These are phyloP conservation scores for Xylariaceae sp. DNA, from an alignment of 2,329 filamentous ascomycete species.

Conservation along the genomic window DNA sequence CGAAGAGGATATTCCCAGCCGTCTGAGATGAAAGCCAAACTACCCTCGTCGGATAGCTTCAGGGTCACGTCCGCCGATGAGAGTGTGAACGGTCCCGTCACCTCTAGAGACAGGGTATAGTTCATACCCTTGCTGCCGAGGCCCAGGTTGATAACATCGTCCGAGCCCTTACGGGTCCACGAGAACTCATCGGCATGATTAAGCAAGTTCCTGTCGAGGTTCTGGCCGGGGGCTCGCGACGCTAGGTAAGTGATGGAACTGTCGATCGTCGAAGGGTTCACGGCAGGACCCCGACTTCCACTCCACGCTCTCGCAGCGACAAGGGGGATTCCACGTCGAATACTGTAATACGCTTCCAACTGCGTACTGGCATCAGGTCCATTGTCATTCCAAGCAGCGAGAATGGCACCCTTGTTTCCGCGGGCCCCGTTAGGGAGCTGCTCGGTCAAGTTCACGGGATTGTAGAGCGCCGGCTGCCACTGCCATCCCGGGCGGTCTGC, in stretches of 20 bases:
- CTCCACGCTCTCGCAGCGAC: constrained; percentile 40
- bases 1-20: constrained; percentile 46
- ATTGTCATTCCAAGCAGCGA: constrained; percentile 46
- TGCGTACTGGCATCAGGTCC: constrained; percentile 44
- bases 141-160: constrained; percentile 22
- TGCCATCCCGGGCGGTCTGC: constrained; percentile 38
- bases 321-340: constrained; percentile 41
- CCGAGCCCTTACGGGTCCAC: constrained; percentile 28
- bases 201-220: constrained; percentile 36
- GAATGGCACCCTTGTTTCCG: constrained; percentile 34
- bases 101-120: constrained; percentile 38
- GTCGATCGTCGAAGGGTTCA: constrained; percentile 28
- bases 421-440: constrained; percentile 32
- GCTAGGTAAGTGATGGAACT: constrained; percentile 36
- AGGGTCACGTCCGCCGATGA: constrained; percentile 40
- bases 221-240: constrained; percentile 38
- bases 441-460: constrained; percentile 38
- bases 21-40: constrained; percentile 40
- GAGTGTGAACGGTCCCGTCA: constrained; percentile 40
- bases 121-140: constrained; percentile 42
- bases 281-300: constrained; percentile 33
- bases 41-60: constrained; percentile 32
- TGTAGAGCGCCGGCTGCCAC: constrained; percentile 42
- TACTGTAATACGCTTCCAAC: constrained; percentile 43
- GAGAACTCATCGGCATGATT: constrained; percentile 22